Base-by-base conservation (phyloP, 1,284 basidiomycete species). In the Ustilago nuda region DNA sequence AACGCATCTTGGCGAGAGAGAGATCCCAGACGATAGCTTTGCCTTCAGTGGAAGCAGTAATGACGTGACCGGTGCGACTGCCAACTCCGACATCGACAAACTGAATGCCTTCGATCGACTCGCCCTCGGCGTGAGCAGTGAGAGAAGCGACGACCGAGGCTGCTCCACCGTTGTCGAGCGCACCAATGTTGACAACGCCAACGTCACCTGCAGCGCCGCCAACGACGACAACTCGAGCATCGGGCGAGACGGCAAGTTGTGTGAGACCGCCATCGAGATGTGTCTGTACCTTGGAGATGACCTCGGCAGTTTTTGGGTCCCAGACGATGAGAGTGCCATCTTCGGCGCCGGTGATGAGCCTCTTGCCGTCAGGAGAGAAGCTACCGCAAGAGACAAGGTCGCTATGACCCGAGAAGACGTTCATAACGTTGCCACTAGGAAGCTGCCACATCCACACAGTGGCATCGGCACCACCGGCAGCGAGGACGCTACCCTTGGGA, bases 381-480 rank as follows among this genome's bases (percentile, higher is more conserved):
- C 92, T 90, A 36, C 95, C 95, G 75, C 92, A 93, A 43, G 94
- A 92, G 8, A 95, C 92, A 3, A 94, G 88, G 8, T 92, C 91
- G 2, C 91, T 92, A 87, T 99, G 96, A 2, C 94, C 94, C 2
- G 93, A 92, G 81, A 98, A 94, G 17, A 98, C 95, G 84, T 96
- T 94, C 93, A 98, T 95, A 55, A 92, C 94, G 79, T 91, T 92
- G 54, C 95, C 96, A 4, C 92, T 93, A 3, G 96, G 96, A 51
- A 99, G 87, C 88, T 97, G 93, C 95, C 95, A 99, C 82, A 99
- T 88, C 96, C 96, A 99, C n/a, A 96, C 91, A 4, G 93, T 97
- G 4, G 92, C 90, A 86, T 99, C 96, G 76, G 96, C 94, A 19
- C 93, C 93, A 41, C 96, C 96, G 0, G 94, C 95, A 3, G 96